Evolutionary conservation across 2,329 filamentous ascomycete genomes (phyloP).

Genomic region (Cercospora berteroae): DNA sequence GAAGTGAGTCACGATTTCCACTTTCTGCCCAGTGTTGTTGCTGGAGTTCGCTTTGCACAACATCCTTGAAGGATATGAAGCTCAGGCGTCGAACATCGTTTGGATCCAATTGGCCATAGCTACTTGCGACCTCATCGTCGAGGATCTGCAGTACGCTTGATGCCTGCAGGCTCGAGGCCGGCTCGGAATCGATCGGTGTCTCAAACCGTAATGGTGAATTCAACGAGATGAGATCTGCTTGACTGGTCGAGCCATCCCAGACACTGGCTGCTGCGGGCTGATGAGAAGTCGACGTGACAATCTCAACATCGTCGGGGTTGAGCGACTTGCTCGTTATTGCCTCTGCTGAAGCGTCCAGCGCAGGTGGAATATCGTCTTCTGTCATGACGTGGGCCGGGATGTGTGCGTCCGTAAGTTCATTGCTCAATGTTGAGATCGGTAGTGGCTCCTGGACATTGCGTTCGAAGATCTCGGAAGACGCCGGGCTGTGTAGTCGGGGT

Average conservation of each 20-base stretch:
- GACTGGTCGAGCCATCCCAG: conserved; percentile 33
- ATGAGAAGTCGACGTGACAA: conserved; percentile 81
- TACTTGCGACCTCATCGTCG: conserved; percentile 64
- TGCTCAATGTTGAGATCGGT: conserved; percentile 53
- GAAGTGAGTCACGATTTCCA: conserved; percentile 66
- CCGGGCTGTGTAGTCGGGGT: conserved; percentile 73
- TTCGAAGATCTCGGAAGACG: conserved; percentile 79
- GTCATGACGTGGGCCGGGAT: conserved; percentile 92
- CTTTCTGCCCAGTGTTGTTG: conserved; percentile 46
- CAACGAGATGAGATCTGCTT: conserved; percentile 31
- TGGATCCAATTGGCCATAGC: conserved; percentile 74
- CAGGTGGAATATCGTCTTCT: conserved; percentile 89
- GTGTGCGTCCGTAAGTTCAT: conserved; percentile 70
- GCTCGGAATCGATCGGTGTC: conserved; percentile 26
- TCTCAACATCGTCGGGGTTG: conserved; percentile 86
- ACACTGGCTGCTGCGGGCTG: conserved; percentile 73
- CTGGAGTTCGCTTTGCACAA: conserved; percentile 77
- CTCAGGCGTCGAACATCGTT: conserved; percentile 79
- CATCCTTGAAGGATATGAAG: conserved; percentile 96
- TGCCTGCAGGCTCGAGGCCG: conserved; percentile 77
- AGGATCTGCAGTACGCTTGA: conserved; percentile 68
- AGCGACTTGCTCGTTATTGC: conserved; percentile 85
- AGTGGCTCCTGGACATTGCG: conserved; percentile 79
- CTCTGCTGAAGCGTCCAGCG: conserved; percentile 84
- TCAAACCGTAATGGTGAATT: conserved; percentile 25